These are phyloP conservation scores for Phialocephala sp. DNA, from an alignment of 2,329 filamentous ascomycete species.

Conservation along the genomic window DNA sequence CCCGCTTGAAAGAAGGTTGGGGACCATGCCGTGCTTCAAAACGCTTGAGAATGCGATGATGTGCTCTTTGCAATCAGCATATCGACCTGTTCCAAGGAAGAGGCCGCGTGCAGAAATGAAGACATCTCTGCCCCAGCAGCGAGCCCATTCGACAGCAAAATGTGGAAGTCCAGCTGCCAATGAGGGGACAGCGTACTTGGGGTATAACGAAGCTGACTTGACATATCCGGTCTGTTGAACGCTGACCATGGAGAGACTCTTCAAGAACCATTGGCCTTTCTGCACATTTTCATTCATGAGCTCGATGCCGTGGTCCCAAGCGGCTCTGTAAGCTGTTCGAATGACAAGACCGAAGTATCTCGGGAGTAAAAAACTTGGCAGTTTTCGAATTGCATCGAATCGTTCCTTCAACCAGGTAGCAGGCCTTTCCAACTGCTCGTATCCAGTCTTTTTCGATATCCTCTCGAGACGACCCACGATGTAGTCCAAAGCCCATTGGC, in stretches of 20 bases:
- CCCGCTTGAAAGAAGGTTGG: constrained; percentile 87
- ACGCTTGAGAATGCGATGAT: constrained; percentile 95
- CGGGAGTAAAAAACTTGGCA: constrained; percentile 89
- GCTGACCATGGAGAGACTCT: constrained; percentile 88
- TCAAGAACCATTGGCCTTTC: constrained; percentile 85
- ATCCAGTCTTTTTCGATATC: constrained; percentile 67
- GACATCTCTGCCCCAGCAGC: constrained; percentile 96
- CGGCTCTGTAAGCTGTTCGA: constrained; percentile 85
- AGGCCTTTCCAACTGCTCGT: constrained; percentile 66
- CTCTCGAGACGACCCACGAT: constrained; percentile 79
- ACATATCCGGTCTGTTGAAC: constrained; percentile 89
- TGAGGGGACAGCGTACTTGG: constrained; percentile 80
- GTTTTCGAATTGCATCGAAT: constrained; percentile 81
- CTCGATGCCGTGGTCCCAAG: constrained; percentile 76
- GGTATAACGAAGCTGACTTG: constrained; percentile 89
- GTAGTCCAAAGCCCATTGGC: constrained; percentile 92
- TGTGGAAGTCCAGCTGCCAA: constrained; percentile 93
- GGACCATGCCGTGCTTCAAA: constrained; percentile 97
- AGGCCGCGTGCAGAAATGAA: constrained; percentile 94
- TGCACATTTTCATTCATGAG: constrained; percentile 80
- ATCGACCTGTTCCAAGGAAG: constrained; percentile 89
- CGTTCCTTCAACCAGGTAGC: constrained; percentile 82
- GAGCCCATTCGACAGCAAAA: constrained; percentile 91
- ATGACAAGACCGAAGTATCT: constrained; percentile 92
- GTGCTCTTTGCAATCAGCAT: constrained; percentile 88